phyloP scores from a whole-genome alignment of 495 filamentous ascomycete species.

The Recurvomyces mirabilis region DNA sequence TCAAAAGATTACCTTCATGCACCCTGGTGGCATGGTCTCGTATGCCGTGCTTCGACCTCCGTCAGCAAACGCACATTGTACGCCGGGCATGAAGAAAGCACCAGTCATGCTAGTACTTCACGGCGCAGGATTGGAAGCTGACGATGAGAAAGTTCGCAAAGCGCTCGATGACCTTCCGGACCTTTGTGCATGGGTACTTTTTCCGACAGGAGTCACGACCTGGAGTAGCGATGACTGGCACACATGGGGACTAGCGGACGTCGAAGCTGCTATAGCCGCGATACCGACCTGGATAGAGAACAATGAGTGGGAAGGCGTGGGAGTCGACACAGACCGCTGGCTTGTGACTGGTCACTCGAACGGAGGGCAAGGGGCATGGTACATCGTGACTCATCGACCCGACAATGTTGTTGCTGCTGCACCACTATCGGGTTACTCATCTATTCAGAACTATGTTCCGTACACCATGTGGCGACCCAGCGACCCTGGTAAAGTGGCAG shows the following conservation, averaged over 20 bases:
- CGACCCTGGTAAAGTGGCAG: constrained; percentile 37
- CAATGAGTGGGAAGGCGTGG: constrained; percentile 38
- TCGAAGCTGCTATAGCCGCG: constrained; percentile 40
- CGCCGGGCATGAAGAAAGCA: constrained; percentile 11
- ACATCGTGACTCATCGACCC: constrained; percentile 45
- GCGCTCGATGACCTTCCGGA: constrained; percentile 41
- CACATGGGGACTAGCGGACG: constrained; percentile 48
- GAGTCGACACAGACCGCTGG: constrained; percentile 39
- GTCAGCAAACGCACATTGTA: constrained; percentile 32
- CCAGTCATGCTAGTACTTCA: constrained; percentile 43
- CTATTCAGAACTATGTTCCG: constrained; percentile 51
- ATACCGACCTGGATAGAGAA: constrained; percentile 42
- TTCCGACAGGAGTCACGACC: constrained; percentile 48
- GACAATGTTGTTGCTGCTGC: constrained; percentile 47
- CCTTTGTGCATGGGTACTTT: constrained; percentile 45
- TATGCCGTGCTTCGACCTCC: constrained; percentile 50
- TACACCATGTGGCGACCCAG: constrained; percentile 44
- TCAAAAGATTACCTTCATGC: constrained; percentile 47
- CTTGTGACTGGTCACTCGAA: constrained; percentile 49
- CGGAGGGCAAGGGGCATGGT: constrained; percentile 51
- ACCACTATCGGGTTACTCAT: constrained; percentile 48
- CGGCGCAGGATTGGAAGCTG: constrained; percentile 48
- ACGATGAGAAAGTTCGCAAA: constrained; percentile 35
- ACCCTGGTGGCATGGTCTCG: constrained; percentile 47
- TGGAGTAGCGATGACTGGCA: constrained; percentile 58